Percentiles rank a stretch among this genome's conserved stretches.
Evolutionary conservation across 805 yeast genomes (phyloP).

Genomic region (Yarrowia sp.): DNA sequence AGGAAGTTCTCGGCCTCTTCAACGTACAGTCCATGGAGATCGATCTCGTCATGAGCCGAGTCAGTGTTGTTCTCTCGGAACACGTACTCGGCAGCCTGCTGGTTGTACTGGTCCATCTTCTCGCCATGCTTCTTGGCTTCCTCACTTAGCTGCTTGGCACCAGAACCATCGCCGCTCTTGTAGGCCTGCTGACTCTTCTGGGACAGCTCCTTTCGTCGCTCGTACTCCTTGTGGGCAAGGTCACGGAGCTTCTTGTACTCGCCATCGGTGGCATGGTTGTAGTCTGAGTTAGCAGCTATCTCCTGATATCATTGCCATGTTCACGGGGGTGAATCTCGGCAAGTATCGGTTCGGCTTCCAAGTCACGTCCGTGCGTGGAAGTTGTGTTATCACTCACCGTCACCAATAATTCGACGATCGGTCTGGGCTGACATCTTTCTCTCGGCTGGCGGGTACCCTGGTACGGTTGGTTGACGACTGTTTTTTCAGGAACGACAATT

Average conservation of each 20-base stretch:
- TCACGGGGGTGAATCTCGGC: too few relatives aligned
- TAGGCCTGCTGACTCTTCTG: conserved; percentile 75
- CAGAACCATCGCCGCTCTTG: conserved; percentile 65
- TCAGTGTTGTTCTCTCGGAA: conserved; percentile 86
- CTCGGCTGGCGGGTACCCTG: background rate
- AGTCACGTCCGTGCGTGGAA: background rate
- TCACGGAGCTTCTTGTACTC: conserved; percentile 60
- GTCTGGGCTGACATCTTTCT: conserved; percentile 11
- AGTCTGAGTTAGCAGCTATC: conserved; percentile 37
- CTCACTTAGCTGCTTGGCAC: conserved; percentile 71
- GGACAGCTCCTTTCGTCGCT: conserved; percentile 54
- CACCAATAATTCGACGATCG: conserved; percentile 23
- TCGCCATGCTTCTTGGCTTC: conserved; percentile 58
- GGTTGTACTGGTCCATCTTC: conserved; percentile 67
- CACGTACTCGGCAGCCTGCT: conserved; percentile 79
- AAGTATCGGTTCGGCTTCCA: too few relatives aligned
- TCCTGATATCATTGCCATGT: background rate
- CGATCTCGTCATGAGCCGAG: conserved; percentile 81
- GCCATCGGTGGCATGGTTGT: conserved; percentile 43
- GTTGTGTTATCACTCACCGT: background rate
- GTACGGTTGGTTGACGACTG: background rate
- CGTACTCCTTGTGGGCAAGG: conserved; percentile 65
- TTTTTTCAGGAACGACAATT: conserved; percentile 9
- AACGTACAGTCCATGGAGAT: conserved; percentile 86
- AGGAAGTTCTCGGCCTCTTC: conserved; percentile 81